Percentiles rank a stretch among this genome's conserved stretches.
Conservation (phyloP, 805 yeast genomes). For the Tetrapisispora fleetii region DNA sequence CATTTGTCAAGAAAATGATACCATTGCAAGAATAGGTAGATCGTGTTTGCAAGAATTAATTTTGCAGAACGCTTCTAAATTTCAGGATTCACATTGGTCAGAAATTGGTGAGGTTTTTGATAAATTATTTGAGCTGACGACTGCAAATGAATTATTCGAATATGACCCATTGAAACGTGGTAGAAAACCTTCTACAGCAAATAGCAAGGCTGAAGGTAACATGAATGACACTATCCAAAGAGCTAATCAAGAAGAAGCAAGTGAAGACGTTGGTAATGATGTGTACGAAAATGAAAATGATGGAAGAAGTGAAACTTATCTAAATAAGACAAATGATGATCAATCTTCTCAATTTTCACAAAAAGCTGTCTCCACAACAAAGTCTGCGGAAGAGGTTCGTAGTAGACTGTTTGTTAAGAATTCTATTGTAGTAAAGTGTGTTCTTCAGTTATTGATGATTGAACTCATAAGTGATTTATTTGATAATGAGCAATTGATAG, state of each 20-base stretch:
- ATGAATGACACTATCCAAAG: slow-evolving; percentile 26
- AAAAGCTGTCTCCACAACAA: background rate
- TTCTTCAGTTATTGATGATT: slow-evolving; percentile 78
- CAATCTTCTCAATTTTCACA: slow-evolving; percentile 7
- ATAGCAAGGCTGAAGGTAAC: slow-evolving; percentile 25
- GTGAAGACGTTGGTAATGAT: slow-evolving; percentile 31
- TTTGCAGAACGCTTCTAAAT: slow-evolving; percentile 60
- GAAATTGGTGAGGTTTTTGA: slow-evolving; percentile 55
- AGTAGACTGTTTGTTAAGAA: slow-evolving; percentile 49
- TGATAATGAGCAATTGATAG: slow-evolving; percentile 59
- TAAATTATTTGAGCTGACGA: slow-evolving; percentile 66
- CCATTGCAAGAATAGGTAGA: slow-evolving; percentile 90
- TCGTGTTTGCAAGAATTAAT: slow-evolving; percentile 76
- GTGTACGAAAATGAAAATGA: slow-evolving; percentile 8
- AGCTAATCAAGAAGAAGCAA: slow-evolving; percentile 27
- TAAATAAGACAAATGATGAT: slow-evolving; percentile 2
- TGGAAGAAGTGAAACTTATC: background rate
- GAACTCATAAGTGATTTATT: slow-evolving; percentile 76
- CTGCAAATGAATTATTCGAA: slow-evolving; percentile 75
- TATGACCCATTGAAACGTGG: slow-evolving; percentile 34
- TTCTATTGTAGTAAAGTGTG: slow-evolving; percentile 83
- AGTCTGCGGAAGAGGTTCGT: slow-evolving; percentile 32
- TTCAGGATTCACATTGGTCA: slow-evolving; percentile 64
- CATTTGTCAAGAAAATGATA: slow-evolving; percentile 93
- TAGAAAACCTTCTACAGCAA: slow-evolving; percentile 17